Evolutionary conservation across 768 basidiomycete species (phyloP), one percentile per base, ranked within the genome.

Genomic region (Agrocybe chaxingu): DNA sequence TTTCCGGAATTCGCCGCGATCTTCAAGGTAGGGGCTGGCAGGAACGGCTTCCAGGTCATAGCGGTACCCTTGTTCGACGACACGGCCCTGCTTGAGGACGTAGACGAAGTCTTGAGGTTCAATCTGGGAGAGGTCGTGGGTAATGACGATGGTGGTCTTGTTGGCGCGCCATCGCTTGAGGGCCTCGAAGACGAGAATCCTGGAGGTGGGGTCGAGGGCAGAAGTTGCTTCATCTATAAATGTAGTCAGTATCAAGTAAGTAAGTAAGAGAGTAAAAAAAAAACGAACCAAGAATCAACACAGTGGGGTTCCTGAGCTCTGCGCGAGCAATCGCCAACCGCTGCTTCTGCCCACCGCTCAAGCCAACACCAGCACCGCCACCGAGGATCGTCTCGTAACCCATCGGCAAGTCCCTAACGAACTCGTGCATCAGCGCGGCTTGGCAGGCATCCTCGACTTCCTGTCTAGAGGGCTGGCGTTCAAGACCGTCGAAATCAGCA

Each of bases 281-380:
- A 41, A 31, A 44, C 8, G 8, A 78, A 95, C 96, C 94, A 36
- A 98, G 85, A 61, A 99, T 87, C 53, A 98, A 73, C 5, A 98
- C 85, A 1, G 84, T 81, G 3, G 96, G 95, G 66, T 98, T 82
- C 44, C 94, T 74, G 48, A 98, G 68, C 51, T 81, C 78, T 1
- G 92, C 95, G 44, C 96, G 73, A 0, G 96, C 96, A 50, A 99
- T 83, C 6, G 92, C 91, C 29, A 99, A 63, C 7, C 96, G 70
- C 70, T 99, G 96, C 58, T 82, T 82, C 74, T 98, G 97, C 2
- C 96, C 96, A 10, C 96, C 96, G 55, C 89, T 92, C 57, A 95
- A 68, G 39, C 78, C 82, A 2, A 88, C 79, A 2, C 93, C 95
- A 3, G 52, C 51, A 7, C 56, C 55, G 18, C 72, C 81, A 0